These are phyloP conservation scores for Naumovozyma castellii DNA, from an alignment of 805 yeast genomes.

Conservation along the genomic window DNA sequence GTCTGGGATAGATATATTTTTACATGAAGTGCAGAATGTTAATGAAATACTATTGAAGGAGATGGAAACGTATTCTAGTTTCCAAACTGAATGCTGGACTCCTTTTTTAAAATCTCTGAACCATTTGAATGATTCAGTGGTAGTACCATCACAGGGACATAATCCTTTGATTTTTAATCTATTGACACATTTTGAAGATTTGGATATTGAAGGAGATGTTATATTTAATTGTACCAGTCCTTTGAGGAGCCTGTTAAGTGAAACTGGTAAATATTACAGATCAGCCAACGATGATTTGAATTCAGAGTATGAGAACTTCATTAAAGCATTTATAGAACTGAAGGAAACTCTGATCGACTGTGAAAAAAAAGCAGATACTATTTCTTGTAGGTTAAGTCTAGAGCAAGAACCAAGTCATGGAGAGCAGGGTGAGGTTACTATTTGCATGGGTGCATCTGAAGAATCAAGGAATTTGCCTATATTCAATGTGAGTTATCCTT, in stretches of 20 bases:
- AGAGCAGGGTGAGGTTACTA: background rate
- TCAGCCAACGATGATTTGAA: slow-evolving; percentile 7
- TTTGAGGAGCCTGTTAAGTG: slow-evolving; percentile 3
- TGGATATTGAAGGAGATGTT: background rate
- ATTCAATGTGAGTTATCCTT: slow-evolving; percentile 5
- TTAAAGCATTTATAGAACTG: slow-evolving; percentile 6
- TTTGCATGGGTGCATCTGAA: background rate
- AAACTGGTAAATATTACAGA: slow-evolving; percentile 4
- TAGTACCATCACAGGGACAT: slow-evolving; percentile 1
- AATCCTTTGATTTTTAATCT: background rate
- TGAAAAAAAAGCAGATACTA: slow-evolving; percentile 1
- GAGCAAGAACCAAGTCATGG: background rate
- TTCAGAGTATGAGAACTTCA: slow-evolving; percentile 5
- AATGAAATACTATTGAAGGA: slow-evolving; percentile 9
- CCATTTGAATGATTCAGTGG: background rate
- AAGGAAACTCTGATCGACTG: slow-evolving; percentile 6
- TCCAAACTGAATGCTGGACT: slow-evolving; percentile 13
- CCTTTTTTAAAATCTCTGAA: slow-evolving; percentile 3
- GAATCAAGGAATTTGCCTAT: background rate
- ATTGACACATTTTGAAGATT: background rate
- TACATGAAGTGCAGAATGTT: slow-evolving; percentile 13
- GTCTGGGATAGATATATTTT: slow-evolving; percentile 22
- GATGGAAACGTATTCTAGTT: slow-evolving; percentile 13
- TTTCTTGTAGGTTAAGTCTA: background rate
- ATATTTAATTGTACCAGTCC: slow-evolving; percentile 6